These are phyloP conservation scores for Quercus ilex DNA, from an alignment of 306 rosid genomes.

Conservation along the genomic window DNA sequence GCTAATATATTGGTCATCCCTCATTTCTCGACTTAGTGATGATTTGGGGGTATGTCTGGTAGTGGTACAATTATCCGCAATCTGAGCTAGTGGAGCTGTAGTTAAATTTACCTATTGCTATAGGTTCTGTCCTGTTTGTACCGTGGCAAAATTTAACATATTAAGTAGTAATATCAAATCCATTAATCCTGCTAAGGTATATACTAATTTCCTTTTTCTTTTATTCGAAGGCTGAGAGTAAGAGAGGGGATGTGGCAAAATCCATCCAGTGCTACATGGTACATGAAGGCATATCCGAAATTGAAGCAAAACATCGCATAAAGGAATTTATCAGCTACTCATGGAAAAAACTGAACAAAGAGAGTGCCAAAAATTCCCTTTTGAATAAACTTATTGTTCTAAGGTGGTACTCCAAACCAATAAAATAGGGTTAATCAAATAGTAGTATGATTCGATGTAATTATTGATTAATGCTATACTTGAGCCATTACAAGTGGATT, in stretches of 20 bases:
- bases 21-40: conserved; percentile 17
- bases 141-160: too few relatives aligned
- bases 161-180: not conserved
- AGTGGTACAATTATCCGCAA: not conserved
- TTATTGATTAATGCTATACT: too few relatives aligned
- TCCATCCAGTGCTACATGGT: conserved; percentile 26
- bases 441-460: too few relatives aligned
- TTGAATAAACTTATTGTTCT: too few relatives aligned
- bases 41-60: conserved; percentile 28
- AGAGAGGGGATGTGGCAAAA: conserved; percentile 36
- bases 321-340: conserved; percentile 3
- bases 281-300: conserved; percentile 16
- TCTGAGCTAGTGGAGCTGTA: too few relatives aligned
- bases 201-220: not conserved
- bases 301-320: conserved; percentile 15
- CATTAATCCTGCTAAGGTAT: too few relatives aligned
- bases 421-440: too few relatives aligned
- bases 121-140: too few relatives aligned
- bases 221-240: conserved; percentile 16
- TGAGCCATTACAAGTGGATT: too few relatives aligned
- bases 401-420: too few relatives aligned
- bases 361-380: not conserved
- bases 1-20: conserved; percentile 22
- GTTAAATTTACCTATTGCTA: too few relatives aligned
- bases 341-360: conserved; percentile 24